Evolutionary conservation across 345 rosid species (phyloP), one percentile per base, ranked within the genome.

Genomic region (Cochlearia excelsa): DNA sequence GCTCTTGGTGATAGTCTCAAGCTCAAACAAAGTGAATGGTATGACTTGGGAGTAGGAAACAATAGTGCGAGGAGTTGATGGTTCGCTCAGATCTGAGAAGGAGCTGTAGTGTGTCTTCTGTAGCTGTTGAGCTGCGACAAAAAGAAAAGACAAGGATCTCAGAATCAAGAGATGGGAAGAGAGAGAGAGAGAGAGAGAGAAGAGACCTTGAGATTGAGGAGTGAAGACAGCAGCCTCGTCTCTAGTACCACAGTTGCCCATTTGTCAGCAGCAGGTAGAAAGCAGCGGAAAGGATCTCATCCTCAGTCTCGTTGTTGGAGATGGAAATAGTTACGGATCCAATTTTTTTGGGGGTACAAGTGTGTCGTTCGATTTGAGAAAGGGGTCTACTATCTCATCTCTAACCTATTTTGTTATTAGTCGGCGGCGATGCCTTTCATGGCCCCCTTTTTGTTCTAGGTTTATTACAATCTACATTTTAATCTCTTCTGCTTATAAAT

Each of bases 191-290:
- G 30, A 46, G 44, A 29, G 33, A 28, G 35, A 40, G 38, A 48
- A 11, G 23, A 58, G 63, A 81, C 92, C 37, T 34, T 34, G 98
- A 76, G 88, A 88, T 67, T 76, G 75, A 72, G 93, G 76, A 65
- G 70, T 65, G 56, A 65, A 64, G 71, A 86, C 91, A 30, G 95
- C 82, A 74, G 97, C 82, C 68, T 93, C 95, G 78, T 88, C 99
- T 79, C 94, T 78, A 59, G 97, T 93, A 55, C 95, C 95, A 56
- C 99, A 93, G 81, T 88, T 88, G 61, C 97, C 99, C 99, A 92
- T 92, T 16, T 16, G 23, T 16, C 27, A 45, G 58, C 54, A 64
- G 54, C 6, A 68, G 48, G 6, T 46, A 42, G 26, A 54, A 45
- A 33, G 56, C 54, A 26, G 45, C 23, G 70, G 63, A 63, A 46